Base-by-base conservation (phyloP, 345 rosid species). In the Melastoma malabathricum region DNA sequence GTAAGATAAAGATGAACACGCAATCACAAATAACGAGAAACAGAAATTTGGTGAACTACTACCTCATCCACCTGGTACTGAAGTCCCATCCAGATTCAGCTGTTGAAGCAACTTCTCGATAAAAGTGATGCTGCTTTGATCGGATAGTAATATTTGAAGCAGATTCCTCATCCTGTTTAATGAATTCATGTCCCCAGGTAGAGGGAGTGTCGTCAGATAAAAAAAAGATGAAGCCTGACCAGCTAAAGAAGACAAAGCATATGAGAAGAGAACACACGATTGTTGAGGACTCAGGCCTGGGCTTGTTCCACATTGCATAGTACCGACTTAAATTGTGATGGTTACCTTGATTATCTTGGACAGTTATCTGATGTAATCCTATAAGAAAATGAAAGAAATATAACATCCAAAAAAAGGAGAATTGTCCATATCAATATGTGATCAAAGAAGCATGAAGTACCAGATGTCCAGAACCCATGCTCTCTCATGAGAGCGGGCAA, bases 21-120 rank as follows among this genome's bases (percentile, higher is more conserved):
- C 12, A 34, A 34, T 34, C 41, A 34, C 12, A 34, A 34, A 34
- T 34, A 6, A 34, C 41, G 9, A 34, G 10, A 34, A 34, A 51
- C 14, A 12, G 44, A 31, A 6, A 10, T 6, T 43, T 0, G n/a
- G 13, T 0, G 18, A 18, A 31, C 34, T 15, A 55, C 34, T 56
- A 81, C 95, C 94, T 88, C 97, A 88, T 88, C 99, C 97, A 93
- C 67, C 94, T 75, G 18, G 87, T 66, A 69, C 92, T 79, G 61
- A 93, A 93, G 68, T 88, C 99, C 73, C 82, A 79, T 54, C 99
- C 97, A 18, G 96, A 73, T 83, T 88, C 99, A 68, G 96, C 96
- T 54, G 82, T 51, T 0, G 99, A 72, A 20, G 97, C 97, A 54
- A 88, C 0, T 48, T 88, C 80, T 18, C 82, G 73, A 67, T 79